phyloP scores from a whole-genome alignment of 495 filamentous ascomycete species.

The Xylaria nigripes region DNA sequence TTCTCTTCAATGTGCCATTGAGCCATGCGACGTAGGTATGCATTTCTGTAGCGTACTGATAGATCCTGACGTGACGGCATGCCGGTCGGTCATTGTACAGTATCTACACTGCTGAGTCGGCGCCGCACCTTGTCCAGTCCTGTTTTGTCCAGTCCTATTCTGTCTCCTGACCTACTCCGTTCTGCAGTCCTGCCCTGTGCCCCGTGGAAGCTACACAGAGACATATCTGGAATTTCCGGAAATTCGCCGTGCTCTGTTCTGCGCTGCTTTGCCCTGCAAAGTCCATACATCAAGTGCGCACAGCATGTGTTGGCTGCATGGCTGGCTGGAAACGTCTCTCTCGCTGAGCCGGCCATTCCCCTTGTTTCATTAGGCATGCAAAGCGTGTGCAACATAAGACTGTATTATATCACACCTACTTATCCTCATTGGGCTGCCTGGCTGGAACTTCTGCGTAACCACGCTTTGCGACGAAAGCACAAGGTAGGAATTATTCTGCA shows the following conservation, averaged over 20 bases:
- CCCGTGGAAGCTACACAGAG: neutral
- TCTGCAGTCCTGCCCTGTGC: neutral
- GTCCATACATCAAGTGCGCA: neutral
- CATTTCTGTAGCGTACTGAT: conserved; percentile 2
- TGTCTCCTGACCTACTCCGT: neutral
- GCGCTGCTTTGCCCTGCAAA: no score
- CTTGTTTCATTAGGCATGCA: conserved; percentile 4
- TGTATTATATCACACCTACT: neutral
- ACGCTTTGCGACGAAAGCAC: conserved; percentile 4
- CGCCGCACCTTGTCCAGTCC: neutral
- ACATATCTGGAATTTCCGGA: conserved; percentile 1
- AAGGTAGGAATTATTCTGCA: conserved; percentile 1
- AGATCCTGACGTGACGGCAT: conserved; percentile 8
- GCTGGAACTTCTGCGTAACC: conserved; percentile 11
- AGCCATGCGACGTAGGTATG: conserved; percentile 4
- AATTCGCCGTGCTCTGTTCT: conserved; percentile 3
- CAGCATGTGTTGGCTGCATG: neutral
- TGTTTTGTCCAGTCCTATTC: neutral
- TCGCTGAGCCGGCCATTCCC: neutral
- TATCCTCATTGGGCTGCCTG: conserved; percentile 6
- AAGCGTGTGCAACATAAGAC: conserved; percentile 9
- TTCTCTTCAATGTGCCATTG: conserved; percentile 9
- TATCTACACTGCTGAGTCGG: neutral
- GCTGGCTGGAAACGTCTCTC: neutral
- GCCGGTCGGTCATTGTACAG: no score